Conservation (phyloP, 2,329 filamentous ascomycete genomes). For the Fusarium sambucinum region DNA sequence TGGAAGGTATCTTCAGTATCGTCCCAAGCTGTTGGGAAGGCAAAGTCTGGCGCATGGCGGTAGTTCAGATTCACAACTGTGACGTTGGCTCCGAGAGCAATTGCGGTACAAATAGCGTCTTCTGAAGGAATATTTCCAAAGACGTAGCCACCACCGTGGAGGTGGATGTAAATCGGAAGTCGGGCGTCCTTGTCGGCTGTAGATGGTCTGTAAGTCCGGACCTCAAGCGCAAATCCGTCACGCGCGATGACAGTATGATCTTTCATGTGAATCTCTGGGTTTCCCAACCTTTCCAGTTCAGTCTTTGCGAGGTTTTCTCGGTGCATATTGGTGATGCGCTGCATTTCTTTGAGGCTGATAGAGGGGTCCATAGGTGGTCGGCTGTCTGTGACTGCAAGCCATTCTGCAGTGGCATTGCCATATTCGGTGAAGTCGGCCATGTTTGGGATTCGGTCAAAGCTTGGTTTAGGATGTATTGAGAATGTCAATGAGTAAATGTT, state of each 20-base stretch:
- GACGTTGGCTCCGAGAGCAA: constrained; percentile 57
- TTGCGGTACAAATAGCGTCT: constrained; percentile 63
- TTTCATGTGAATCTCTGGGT: constrained; percentile 30
- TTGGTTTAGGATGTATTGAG: rapidly evolving
- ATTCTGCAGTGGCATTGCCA: constrained; percentile 57
- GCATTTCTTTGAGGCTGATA: constrained; percentile 29
- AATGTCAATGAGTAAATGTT: rapidly evolving
- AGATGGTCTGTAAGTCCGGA: constrained; percentile 39
- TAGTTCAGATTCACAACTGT: constrained; percentile 69
- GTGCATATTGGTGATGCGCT: constrained; percentile 26
- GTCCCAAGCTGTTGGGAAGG: constrained; percentile 64
- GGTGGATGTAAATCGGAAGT: constrained; percentile 64
- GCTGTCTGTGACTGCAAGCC: constrained; percentile 53
- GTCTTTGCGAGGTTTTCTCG: constrained; percentile 21
- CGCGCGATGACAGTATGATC: constrained; percentile 48
- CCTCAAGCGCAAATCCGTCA: constrained; percentile 36
- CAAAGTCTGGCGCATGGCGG: constrained; percentile 67
- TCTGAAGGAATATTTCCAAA: constrained; percentile 67
- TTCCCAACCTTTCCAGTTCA: constrained; percentile 19
- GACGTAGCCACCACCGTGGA: constrained; percentile 69
- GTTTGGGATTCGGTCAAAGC: too few relatives aligned
- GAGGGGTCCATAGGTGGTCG: constrained; percentile 17
- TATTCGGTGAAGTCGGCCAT: constrained; percentile 54
- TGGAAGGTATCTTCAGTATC: constrained; percentile 66
- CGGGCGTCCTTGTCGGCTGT: constrained; percentile 45